A percentile compares a stretch with the other conserved stretches of the same genome.
Conservation (phyloP, 148 eudicot genomes). For the Bassia scoparia region DNA sequence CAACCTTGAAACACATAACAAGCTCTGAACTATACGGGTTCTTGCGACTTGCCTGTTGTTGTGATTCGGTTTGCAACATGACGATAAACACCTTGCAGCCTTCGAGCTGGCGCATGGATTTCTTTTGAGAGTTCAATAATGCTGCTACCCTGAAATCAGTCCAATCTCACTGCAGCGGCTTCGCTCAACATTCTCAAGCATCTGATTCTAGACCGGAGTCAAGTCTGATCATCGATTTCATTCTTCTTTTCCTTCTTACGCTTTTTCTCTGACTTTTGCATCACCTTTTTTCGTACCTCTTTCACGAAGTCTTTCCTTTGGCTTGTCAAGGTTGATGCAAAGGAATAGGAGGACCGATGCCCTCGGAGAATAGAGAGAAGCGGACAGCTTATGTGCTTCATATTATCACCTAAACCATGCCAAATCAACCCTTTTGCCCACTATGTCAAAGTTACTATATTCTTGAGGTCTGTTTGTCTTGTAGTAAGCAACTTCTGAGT, state of each 20-base stretch:
- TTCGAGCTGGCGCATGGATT: constrained; percentile 78
- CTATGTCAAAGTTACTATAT: constrained; percentile 44
- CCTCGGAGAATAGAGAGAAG: constrained; percentile 34
- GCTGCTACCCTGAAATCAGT: constrained; percentile 62
- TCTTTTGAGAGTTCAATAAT: constrained; percentile 69
- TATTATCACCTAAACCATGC: constrained; percentile 43
- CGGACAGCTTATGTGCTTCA: constrained; percentile 65
- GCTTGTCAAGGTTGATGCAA: constrained; percentile 28
- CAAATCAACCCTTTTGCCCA: constrained; percentile 45
- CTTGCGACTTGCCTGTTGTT: constrained; percentile 70
- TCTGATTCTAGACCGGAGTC: constrained; percentile 50
- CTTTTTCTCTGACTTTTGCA: constrained; percentile 30
- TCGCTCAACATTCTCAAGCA: constrained; percentile 81
- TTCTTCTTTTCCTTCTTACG: constrained; percentile 40
- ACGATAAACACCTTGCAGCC: constrained; percentile 69
- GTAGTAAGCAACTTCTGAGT: constrained; percentile 37
- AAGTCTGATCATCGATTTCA: constrained; percentile 31
- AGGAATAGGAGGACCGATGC: constrained; percentile 25
- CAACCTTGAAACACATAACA: constrained; percentile 78
- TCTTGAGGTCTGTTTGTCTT: constrained; percentile 42
- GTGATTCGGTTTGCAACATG: constrained; percentile 46
- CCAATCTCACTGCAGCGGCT: constrained; percentile 65
- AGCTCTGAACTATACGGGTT: constrained; percentile 57
- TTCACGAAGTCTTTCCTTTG: constrained; percentile 32
- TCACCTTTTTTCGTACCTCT: constrained; percentile 33